Evolutionary conservation across 2,329 filamentous ascomycete genomes (phyloP), one percentile per base, ranked within the genome.

Genomic region (Penicillium expansum): DNA sequence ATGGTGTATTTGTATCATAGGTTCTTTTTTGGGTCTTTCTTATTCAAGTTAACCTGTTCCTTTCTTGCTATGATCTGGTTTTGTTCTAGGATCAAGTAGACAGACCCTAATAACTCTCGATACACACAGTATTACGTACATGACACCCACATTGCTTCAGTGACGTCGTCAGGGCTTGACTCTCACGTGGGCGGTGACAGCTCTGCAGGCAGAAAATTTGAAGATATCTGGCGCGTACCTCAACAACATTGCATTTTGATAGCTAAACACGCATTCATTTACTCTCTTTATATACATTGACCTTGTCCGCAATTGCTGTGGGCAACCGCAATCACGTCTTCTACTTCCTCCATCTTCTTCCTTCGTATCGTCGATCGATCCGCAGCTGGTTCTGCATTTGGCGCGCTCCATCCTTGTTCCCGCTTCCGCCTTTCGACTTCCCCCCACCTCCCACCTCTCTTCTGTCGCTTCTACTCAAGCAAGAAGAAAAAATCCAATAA

Each of bases 301-400:
- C 33, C 39, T 52, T 55, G 52, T 51, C 62, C 62, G 48, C 60
- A 52, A 33, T 16, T 14, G 8, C 45, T 52, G 68, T 71, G 65
- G 67, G 59, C 59, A 52, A 7, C 59, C 67, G 64, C 61, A 62
- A 72, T 64, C 62, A 72, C 69, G 70, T 68, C 66, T 65, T 59
- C 64, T 55, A 59, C 60, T 44, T 58, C 63, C 41, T 61, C 65
- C 61, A 55, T 68, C 49, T 56, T 74, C 57, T 68, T 77, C 80
- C 69, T 79, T 86, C 85, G 83, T 82, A 71, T 77, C 62, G 62
- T 83, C 77, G 74, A 75, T 71, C 76, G 77, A 71, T 73, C 79
- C 78, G 86, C 86, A 87, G 86, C 85, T 80, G 84, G 86, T 79
- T 81, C 86, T 88, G 85, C 84, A 62, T 69, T 72, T 69, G 65